Percentiles rank a stretch among this genome's conserved stretches.
Conservation (phyloP, 2,329 filamentous ascomycete genomes). For the Phialophora verrucosa region DNA sequence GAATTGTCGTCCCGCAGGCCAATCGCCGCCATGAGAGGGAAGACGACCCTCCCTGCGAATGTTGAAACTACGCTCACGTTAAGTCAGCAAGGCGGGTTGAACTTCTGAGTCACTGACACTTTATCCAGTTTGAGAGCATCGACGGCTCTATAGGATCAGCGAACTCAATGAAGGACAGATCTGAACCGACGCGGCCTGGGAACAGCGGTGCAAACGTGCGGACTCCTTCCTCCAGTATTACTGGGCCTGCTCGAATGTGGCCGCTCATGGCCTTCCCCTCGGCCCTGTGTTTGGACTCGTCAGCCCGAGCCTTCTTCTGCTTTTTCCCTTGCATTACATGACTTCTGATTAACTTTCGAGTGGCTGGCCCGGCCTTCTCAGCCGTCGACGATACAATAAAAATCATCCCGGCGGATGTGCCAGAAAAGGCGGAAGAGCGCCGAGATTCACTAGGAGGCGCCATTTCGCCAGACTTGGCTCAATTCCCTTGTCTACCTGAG, state of each 20-base stretch:
- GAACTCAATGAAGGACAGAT: slow-evolving; percentile 40
- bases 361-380: slow-evolving; percentile 21
- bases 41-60: slow-evolving; percentile 44
- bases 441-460: not conserved
- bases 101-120: slow-evolving; percentile 39
- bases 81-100: slow-evolving; percentile 3
- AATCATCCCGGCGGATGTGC: slow-evolving; percentile 15
- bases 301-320: slow-evolving; percentile 9
- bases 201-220: slow-evolving; percentile 5
- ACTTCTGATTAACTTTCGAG: slow-evolving; percentile 29
- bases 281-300: not conserved
- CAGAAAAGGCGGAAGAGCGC: not conserved
- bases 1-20: slow-evolving; percentile 40
- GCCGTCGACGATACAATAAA: slow-evolving; percentile 28
- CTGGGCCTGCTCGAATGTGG: not conserved
- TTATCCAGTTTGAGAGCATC: slow-evolving; percentile 39
- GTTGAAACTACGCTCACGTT: slow-evolving; percentile 40
- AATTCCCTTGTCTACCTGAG: not conserved
- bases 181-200: slow-evolving; percentile 22
- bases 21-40: slow-evolving; percentile 45
- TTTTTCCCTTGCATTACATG: slow-evolving; percentile 28
- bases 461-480: slow-evolving; percentile 13
- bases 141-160: slow-evolving; percentile 42
- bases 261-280: not conserved
- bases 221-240: slow-evolving; percentile 13